These are phyloP conservation scores for Verticillium albo-atrum DNA, from an alignment of 2,329 filamentous ascomycete genomes.

Conservation along the genomic window DNA sequence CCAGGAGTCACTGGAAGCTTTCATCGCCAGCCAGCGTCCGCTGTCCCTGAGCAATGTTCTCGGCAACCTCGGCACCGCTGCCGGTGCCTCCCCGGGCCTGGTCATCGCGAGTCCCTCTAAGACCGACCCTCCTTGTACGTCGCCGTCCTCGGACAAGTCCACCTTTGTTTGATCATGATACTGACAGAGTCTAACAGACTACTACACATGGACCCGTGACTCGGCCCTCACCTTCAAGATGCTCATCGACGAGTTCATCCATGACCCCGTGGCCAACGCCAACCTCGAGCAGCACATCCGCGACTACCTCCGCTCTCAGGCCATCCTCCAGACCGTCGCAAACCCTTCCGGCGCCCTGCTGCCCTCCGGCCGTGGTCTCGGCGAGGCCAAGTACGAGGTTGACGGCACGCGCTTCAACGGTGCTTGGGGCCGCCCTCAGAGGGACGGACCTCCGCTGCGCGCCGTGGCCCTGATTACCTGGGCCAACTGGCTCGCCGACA, in stretches of 20 bases:
- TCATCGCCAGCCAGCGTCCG: constrained; percentile 37
- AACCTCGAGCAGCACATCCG: constrained; percentile 40
- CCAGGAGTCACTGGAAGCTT: constrained; percentile 15
- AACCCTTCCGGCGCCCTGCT: constrained; percentile 47
- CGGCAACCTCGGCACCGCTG: constrained; percentile 50
- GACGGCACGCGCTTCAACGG: constrained; percentile 45
- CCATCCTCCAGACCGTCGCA: constrained; percentile 43
- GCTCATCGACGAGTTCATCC: constrained; percentile 45
- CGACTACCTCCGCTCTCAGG: constrained; percentile 49
- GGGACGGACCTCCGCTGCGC: constrained; percentile 55
- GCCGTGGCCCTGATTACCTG: constrained; percentile 53
- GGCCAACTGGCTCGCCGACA: constrained; percentile 39
- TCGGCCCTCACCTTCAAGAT: constrained; percentile 48
- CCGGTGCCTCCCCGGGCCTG: constrained; percentile 42
- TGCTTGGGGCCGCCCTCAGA: constrained; percentile 54
- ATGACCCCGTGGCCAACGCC: constrained; percentile 30
- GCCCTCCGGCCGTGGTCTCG: constrained; percentile 41
- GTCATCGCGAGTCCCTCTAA: constrained; percentile 52
- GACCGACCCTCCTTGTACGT: constrained; percentile 48
- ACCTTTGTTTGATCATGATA: neutral
- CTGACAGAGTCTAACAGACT: constrained; percentile 32
- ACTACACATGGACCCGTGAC: constrained; percentile 54
- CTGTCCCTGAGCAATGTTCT: constrained; percentile 47
- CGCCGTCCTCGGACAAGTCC: neutral
- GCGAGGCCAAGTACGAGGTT: constrained; percentile 52